Base-by-base conservation (phyloP, 2,329 filamentous ascomycete species). In the Dothistroma septosporum region DNA sequence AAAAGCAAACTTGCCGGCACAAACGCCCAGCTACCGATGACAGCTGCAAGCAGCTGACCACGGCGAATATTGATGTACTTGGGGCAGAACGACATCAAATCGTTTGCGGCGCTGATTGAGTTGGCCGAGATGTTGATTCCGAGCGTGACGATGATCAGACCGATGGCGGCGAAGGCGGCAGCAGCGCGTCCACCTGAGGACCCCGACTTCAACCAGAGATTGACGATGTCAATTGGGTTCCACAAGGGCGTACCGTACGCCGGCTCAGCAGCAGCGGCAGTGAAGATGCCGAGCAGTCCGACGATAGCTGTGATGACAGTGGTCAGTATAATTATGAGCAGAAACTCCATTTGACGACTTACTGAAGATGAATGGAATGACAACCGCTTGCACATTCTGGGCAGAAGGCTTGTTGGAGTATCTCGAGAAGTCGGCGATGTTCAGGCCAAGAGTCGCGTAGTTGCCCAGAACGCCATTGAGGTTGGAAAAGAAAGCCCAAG, bases 41-140 rank as follows among this genome's bases (percentile, higher is more conserved):
- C 55, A 6, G 74, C 75, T 31, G 72, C 72, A 21, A 76, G 66
- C 11, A 76, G 60, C 32, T 74, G 73, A 10, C 72, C 72, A 44
- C 71, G 70, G 16, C 69, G 66, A 47, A 73, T 71, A 68, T 84
- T 82, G 69, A 85, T 74, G 67, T 78, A 83, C 48, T 76, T 76
- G 0, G 83, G 83, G 53, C 79, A 79, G 44, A 84, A 71, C 1
- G 79, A 76, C 6, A 78, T 79, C 46, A 83, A 68, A 66, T 84
- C 82, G 65, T 83, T 84, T 4, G 81, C 82, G 14, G 79, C 80
- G 1, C 78, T 79, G 58, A 84, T 78, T 0, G 76, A 78, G 68
- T 84, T 84, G 10, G 81, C 80, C 0, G 77, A 77, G 58, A 84
- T 78, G 66, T 83, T 84, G 32, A 79, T 79, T 21, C 80, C 78